Evolutionary conservation across 2,329 filamentous ascomycete genomes (phyloP), one percentile per base, ranked within the genome.

Genomic region (Fusarium burgessii): DNA sequence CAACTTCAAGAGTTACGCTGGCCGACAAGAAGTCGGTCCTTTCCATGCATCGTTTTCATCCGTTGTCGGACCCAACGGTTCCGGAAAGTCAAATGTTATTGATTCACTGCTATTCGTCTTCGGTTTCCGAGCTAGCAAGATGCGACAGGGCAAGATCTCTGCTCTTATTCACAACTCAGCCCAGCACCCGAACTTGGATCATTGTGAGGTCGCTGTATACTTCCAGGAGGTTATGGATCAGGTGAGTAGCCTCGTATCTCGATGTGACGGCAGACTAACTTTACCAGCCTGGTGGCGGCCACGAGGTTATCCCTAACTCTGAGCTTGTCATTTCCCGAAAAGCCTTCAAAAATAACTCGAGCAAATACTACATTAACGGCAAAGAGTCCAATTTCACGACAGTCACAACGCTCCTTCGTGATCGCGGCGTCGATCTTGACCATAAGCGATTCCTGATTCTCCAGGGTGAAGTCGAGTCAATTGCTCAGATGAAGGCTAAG

Each of bases 1-100:
- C 72, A 99, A 99, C 82, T 99, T 99, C 89, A 99, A 99, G 84
- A 98, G 95, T 84, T 99, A 99, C 80, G 96, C 96, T 18, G 96
- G 96, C 7, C 87, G 93, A 68, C 96, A 99, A 80, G 92, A 97
- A 82, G 96, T 99, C 64, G 96, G 96, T 0, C 96, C 96, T 0
- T 99, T 99, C 80, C 96, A 99, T 80, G 89, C 93, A 3, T 99
- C 96, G 0, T 99, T 99, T 82, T 98, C 96, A 3, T 98, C 96
- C 0, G 96, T 99, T 4, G 96, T 99, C 13, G 97, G 96, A 1
- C 96, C 97, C 52, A 99, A 99, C 79, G 96, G 96, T 67, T 99
- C 96, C 13, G 96, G 96, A 64, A 99, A 99, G 80, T 98, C 96
- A 25, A 99, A 99, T 76, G 97, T 99, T 69, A 99, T 99, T 78